These are phyloP conservation scores for Ganoderma lingzhi DNA, from an alignment of 1,284 basidiomycete genomes.

Conservation along the genomic window DNA sequence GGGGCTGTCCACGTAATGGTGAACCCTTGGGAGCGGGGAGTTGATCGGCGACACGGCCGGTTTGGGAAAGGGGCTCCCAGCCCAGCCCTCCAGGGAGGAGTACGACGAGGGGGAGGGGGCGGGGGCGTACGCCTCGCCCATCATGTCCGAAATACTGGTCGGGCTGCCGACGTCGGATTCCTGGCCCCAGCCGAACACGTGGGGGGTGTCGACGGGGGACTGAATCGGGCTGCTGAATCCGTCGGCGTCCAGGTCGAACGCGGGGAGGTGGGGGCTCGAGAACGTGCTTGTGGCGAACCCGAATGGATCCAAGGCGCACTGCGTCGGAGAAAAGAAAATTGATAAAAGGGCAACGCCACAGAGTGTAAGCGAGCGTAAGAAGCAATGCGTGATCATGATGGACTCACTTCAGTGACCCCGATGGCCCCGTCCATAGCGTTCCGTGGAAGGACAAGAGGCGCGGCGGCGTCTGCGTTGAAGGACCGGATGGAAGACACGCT, in stretches of 20 bases:
- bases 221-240: conserved; percentile 32
- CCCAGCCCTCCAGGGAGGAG: conserved; percentile 43
- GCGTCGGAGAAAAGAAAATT: conserved; percentile 15
- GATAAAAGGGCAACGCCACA: conserved; percentile 21
- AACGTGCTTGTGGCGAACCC: conserved; percentile 24
- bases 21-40: conserved; percentile 24
- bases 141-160: conserved; percentile 26
- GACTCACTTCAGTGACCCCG: conserved; percentile 36
- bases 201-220: conserved; percentile 32
- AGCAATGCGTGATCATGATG: conserved; percentile 25
- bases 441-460: conserved; percentile 20
- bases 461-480: conserved; percentile 25
- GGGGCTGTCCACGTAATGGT: conserved; percentile 29
- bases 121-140: conserved; percentile 28
- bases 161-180: conserved; percentile 26
- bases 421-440: conserved; percentile 26
- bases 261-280: conserved; percentile 32
- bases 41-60: conserved; percentile 23
- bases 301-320: conserved; percentile 24
- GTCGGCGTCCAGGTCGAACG: conserved; percentile 34
- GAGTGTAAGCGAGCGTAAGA: conserved; percentile 22
- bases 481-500: conserved; percentile 30
- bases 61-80: conserved; percentile 35
- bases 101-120: conserved; percentile 37
- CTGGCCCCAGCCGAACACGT: conserved; percentile 22